A percentile compares a stretch with the other conserved stretches of the same genome.
phyloP scores from a whole-genome alignment of 1,284 basidiomycete species.

The Cryptococcus hybrid region DNA sequence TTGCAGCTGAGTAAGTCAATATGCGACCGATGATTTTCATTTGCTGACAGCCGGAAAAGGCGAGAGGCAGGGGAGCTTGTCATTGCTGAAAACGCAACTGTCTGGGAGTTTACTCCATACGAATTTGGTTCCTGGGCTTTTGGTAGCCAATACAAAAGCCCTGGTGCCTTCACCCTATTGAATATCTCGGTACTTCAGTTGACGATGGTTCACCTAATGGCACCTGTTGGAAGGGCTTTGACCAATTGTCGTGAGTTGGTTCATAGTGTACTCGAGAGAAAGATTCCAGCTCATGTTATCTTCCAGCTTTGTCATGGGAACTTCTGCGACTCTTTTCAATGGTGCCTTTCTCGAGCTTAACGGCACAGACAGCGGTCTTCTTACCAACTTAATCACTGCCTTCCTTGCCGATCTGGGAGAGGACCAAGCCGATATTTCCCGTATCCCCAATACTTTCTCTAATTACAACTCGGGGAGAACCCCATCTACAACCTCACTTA shows the following conservation, averaged over 20 bases:
- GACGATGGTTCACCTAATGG: constrained; percentile 41
- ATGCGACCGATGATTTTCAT: background rate
- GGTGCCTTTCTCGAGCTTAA: constrained; percentile 31
- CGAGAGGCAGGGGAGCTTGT: constrained; percentile 50
- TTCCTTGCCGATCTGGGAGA: constrained; percentile 26
- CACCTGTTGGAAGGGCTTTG: constrained; percentile 48
- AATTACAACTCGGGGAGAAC: constrained; percentile 42
- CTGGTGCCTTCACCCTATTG: constrained; percentile 45
- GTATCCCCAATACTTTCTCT: constrained; percentile 51
- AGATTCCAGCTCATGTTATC: background rate
- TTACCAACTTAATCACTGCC: constrained; percentile 36
- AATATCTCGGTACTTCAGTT: constrained; percentile 46
- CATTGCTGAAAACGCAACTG: constrained; percentile 50
- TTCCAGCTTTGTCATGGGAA: constrained; percentile 51
- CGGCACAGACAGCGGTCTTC: constrained; percentile 34
- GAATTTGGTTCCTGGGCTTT: constrained; percentile 55
- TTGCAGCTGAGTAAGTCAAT: constrained; percentile 50
- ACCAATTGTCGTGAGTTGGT: constrained; percentile 41
- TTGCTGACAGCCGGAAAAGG: constrained; percentile 13
- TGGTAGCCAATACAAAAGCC: constrained; percentile 30
- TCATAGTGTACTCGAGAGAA: background rate
- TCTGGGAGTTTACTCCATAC: constrained; percentile 53
- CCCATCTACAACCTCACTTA: constrained; percentile 37
- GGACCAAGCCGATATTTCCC: constrained; percentile 51
- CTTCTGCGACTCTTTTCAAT: constrained; percentile 50